Evolutionary conservation across 257 asterid genomes (phyloP), one percentile per base, ranked within the genome.

Genomic region (Forsythia suspensa): DNA sequence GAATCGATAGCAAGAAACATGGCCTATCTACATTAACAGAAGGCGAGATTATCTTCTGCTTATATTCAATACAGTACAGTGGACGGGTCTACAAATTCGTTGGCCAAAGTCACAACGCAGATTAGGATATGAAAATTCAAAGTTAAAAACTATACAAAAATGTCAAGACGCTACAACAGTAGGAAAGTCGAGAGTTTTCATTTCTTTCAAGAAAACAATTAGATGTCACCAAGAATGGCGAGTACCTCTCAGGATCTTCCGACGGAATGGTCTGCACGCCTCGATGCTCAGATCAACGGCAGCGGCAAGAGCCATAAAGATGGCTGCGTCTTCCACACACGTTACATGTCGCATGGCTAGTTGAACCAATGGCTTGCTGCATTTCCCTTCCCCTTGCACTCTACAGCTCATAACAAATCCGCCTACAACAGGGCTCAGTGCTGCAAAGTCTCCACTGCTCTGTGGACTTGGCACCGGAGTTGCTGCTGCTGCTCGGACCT

Each of bases 271-370:
- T 82, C 90, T 85, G 63, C 98, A 95, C 0, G 98, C 99, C 70
- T 91, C 99, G 5, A 93, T 89, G 75, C 99, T 95, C 41, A 95
- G 97, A 87, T 93, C 98, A 15, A 95, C 99, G 0, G 98, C 99
- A 38, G 97, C 96, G 2, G 98, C 96, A 15, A 95, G 94, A 51
- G 99, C 97, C 99, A 95, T 93, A 79, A 95, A 95, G 34, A 93
- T 95, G 63, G 99, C 99, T 0, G 99, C 99, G 65, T 95, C 99
- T 80, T 95, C 98, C 77, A 95, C 91, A 42, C 98, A 95, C 6
- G 97, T 90, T 73, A 95, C 91, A 12, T 95, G 97, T 48, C 98
- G 68, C 93, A 95, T 93, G 6, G 98, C 98, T 6, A 95, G 84
- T 74, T 95, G 98, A 76, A 93, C 99, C 2, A 88, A 65, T 2